Evolutionary conservation across 805 yeast genomes (phyloP).

Genomic region (Komagataella populi): DNA sequence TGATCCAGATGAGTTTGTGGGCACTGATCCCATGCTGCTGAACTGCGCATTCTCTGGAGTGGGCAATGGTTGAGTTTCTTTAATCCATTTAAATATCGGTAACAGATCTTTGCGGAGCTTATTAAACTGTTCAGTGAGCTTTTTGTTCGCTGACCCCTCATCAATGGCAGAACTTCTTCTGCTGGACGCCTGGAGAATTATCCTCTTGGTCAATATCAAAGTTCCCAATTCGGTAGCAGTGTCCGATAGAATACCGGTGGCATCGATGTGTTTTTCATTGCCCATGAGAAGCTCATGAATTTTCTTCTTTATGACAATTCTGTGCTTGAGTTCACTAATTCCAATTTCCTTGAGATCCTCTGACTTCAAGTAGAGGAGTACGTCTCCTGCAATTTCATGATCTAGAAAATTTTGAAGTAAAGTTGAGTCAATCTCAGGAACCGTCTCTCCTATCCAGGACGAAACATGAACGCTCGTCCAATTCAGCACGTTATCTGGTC

Average conservation of each 20-base stretch:
- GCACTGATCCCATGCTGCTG: not conserved
- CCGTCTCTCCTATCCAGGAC: not conserved
- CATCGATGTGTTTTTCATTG: slow-evolving; percentile 10
- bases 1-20: not conserved
- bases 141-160: slow-evolving; percentile 11
- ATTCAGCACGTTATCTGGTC: not conserved
- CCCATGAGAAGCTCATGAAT: slow-evolving; percentile 35
- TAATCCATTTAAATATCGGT: slow-evolving; percentile 47
- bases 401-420: slow-evolving; percentile 21
- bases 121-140: slow-evolving; percentile 37
- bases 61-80: slow-evolving; percentile 58
- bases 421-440: not conserved
- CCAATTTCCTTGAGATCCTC: slow-evolving; percentile 69
- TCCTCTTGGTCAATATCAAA: slow-evolving; percentile 1
- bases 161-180: not conserved
- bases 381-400: slow-evolving; percentile 61
- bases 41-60: slow-evolving; percentile 33
- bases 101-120: slow-evolving; percentile 50
- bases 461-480: not conserved
- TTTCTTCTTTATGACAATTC: slow-evolving; percentile 47
- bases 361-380: slow-evolving; percentile 54
- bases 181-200: not conserved
- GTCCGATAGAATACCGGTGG: not conserved
- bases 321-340: slow-evolving; percentile 31
- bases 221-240: not conserved